phyloP scores from a whole-genome alignment of 2,329 filamentous ascomycete species.

The Bipolaris zeicola region DNA sequence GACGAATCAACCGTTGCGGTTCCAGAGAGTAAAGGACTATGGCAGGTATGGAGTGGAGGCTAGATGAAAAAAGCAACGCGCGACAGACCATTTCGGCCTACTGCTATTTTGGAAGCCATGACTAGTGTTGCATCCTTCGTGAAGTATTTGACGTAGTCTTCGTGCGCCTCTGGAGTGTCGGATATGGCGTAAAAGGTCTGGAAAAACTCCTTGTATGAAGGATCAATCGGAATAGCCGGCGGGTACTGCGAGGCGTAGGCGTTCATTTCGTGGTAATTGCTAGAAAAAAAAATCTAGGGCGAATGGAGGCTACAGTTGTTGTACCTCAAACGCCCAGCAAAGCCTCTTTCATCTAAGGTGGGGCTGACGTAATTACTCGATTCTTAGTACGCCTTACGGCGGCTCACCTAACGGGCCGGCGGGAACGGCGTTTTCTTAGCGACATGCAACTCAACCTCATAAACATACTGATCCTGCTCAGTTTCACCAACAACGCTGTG shows the following conservation, averaged over 20 bases:
- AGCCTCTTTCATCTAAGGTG: conserved; percentile 1
- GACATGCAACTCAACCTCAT: conserved; percentile 3
- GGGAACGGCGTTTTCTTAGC: conserved; percentile 10
- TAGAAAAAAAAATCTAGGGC: not conserved
- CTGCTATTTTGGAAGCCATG: conserved; percentile 57
- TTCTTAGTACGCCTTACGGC: not conserved
- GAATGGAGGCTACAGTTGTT: not conserved
- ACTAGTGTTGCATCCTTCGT: conserved; percentile 57
- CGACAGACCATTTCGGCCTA: conserved; percentile 52
- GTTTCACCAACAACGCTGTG: not conserved
- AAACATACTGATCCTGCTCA: not conserved
- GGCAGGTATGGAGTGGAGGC: not conserved
- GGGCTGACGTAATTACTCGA: conserved; percentile 8
- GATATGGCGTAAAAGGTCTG: conserved; percentile 55
- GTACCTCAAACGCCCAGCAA: conserved; percentile 11
- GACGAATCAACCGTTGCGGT: not conserved
- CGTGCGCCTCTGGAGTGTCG: conserved; percentile 56
- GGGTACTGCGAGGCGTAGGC: conserved; percentile 46
- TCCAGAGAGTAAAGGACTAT: not conserved
- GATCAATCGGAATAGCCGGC: conserved; percentile 45
- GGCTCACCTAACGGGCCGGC: conserved; percentile 9
- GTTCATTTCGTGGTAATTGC: conserved; percentile 24
- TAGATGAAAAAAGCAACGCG: conserved; percentile 3
- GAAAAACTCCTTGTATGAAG: conserved; percentile 53
- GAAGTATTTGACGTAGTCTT: conserved; percentile 56